Evolutionary conservation across 1,284 basidiomycete species (phyloP), one percentile per base, ranked within the genome.

Genomic region (Mycosarcoma maydis): DNA sequence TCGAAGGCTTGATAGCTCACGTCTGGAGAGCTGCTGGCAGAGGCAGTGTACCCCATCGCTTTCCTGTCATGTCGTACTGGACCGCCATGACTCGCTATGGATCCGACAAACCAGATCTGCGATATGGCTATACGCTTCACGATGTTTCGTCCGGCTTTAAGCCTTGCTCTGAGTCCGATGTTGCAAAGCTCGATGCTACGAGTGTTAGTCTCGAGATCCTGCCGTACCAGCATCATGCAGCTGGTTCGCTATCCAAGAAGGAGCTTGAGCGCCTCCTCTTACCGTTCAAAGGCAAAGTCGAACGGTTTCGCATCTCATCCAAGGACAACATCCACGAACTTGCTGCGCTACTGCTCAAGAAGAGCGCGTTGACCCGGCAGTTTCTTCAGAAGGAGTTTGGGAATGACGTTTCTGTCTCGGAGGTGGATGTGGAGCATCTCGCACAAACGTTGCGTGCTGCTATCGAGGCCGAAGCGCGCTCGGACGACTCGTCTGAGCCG

Each of bases 21-120:
- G 88, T 96, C 50, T 97, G 93, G 94, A 84, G 85, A 55, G 83
- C 84, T 17, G 74, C 85, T 9, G 83, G 91, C 73, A 86, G 85
- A 20, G 78, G 88, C 19, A 83, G 85, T 22, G 85, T 93, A 8
- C 41, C 50, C 2, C 22, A 22, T 7, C 42, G 38, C 34, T 72
- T 78, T 40, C 60, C 56, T 5, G 71, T 78, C 47, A 66, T 78
- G 60, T 72, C 66, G 11, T 78, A 75, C 39, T 57, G 61, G 46
- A 67, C 68, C 3, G 76, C 76, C 5, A 76, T 76, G 73, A 48
- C 53, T 3, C 46, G 52, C 23, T 97, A 90, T 85, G 94, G 94
- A 9, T 92, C 92, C 44, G 94, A 98, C 84, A 98, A 98, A 85
- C 94, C 94, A 33, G 94, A 98, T 82, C 88, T 89, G 44, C 87